Base-by-base conservation (phyloP, 257 asterid genomes). In the Solanum chilense region DNA sequence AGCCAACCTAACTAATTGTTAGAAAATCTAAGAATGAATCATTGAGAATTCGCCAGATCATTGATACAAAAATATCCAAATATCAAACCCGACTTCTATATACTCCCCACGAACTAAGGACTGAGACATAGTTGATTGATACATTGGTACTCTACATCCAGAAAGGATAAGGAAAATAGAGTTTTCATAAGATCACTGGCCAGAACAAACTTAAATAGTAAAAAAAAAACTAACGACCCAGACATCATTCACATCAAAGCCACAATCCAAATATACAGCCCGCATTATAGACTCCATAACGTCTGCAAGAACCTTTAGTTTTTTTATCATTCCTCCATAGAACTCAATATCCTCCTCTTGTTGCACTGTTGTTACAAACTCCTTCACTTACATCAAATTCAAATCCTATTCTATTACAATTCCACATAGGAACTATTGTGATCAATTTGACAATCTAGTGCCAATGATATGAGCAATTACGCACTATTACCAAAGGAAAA, bases 301-400 rank as follows among this genome's bases (percentile, higher is more conserved):
- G 77, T 95, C 98, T 2, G 98, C 99, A 42, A 96, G 97, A 91
- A 93, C 87, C 90, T 95, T 95, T 3, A 98, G 99, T 2, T 98
- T 98, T 91, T 93, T 92, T 27, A 92, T 87, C 58, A 85, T 87
- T 7, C 99, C 99, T 14, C 98, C 96, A 41, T 96, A 86, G 56
- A 96, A 86, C 91, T 89, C 94, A 5, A 90, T 49, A 62, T 81
- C 93, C 31, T 85, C 93, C 89, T 95, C 98, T 58, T 90, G 86
- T 69, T 88, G 82, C 49, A 94, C 96, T 7, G 91, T 3, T 87
- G 41, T 25, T 23, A 89, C 95, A 88, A 95, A 96, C 52, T 94
- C 98, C 75, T 68, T 88, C 9, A 95, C 98, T 98, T 96, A 88
- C 88, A 80, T 47, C 20, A 74, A 74, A 39, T 71, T 64, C 66